These are phyloP conservation scores for Diaporthe capsici DNA, from an alignment of 2,329 filamentous ascomycete species.

Conservation along the genomic window DNA sequence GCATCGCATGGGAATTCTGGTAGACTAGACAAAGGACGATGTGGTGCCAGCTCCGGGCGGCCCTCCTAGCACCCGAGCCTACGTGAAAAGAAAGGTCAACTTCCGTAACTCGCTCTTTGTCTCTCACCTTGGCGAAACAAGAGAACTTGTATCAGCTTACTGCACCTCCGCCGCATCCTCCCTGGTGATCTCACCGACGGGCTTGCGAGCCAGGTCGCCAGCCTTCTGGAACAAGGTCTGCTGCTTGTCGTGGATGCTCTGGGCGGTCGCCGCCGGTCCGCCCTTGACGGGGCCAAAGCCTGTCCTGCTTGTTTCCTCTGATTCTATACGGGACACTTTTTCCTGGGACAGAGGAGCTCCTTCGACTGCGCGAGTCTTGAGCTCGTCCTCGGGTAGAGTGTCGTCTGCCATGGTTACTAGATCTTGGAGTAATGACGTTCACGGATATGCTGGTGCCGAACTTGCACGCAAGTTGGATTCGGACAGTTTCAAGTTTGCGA, in stretches of 20 bases:
- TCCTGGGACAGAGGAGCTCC: not conserved
- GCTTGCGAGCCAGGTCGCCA: conserved; percentile 49
- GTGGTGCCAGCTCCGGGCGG: not conserved
- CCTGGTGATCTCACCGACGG: conserved; percentile 48
- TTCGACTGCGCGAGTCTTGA: conserved; percentile 13
- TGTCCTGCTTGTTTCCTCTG: conserved; percentile 48
- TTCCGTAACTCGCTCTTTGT: not conserved
- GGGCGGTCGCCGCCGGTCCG: conserved; percentile 51
- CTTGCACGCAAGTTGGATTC: not conserved
- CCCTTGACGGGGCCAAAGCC: conserved; percentile 50
- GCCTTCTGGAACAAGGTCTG: conserved; percentile 51
- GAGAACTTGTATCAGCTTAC: not conserved
- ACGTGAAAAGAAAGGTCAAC: not conserved
- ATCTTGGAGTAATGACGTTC: not conserved
- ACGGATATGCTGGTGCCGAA: not conserved
- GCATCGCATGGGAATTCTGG: not conserved
- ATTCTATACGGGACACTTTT: not conserved
- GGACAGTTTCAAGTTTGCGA: no score
- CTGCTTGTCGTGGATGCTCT: conserved; percentile 52
- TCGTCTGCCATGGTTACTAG: conserved; percentile 7
- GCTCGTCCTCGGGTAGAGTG: conserved; percentile 7
- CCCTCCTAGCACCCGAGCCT: not conserved
- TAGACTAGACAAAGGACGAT: not conserved
- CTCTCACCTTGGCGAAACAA: not conserved
- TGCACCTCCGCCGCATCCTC: conserved; percentile 39